Evolutionary conservation across 768 basidiomycete genomes (phyloP).

Genomic region (Chalciporus chontae): DNA sequence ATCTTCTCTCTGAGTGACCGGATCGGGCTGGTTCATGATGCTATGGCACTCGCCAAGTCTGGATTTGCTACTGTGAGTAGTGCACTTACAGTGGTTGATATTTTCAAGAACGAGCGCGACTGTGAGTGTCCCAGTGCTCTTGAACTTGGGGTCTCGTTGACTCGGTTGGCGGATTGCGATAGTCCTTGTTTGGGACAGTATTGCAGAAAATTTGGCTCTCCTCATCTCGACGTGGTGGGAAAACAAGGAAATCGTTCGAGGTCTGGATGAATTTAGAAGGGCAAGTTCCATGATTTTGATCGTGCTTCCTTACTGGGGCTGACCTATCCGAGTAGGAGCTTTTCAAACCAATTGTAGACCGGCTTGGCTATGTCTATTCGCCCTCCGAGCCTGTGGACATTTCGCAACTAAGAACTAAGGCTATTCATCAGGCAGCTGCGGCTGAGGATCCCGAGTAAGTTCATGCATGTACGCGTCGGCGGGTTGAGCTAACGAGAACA

Average conservation of each 20-base stretch:
- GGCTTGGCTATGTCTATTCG: constrained; percentile 74
- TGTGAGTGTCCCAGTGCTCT: constrained; percentile 41
- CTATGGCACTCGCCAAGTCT: constrained; percentile 74
- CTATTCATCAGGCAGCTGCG: constrained; percentile 54
- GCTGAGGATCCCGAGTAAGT: constrained; percentile 42
- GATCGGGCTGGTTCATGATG: constrained; percentile 84
- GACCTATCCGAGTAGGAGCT: constrained; percentile 40
- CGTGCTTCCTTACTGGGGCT: background rate
- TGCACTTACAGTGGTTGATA: constrained; percentile 68
- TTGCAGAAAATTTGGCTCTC: constrained; percentile 50
- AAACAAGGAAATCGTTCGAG: constrained; percentile 47
- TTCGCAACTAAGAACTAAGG: constrained; percentile 70
- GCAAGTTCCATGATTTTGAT: constrained; percentile 35
- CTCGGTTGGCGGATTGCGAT: constrained; percentile 4
- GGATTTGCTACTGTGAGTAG: constrained; percentile 77
- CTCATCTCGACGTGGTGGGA: constrained; percentile 84
- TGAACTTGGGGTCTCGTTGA: background rate
- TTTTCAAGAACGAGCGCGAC: constrained; percentile 72
- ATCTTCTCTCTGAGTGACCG: constrained; percentile 81
- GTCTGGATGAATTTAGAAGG: constrained; percentile 57
- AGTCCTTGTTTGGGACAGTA: constrained; percentile 83
- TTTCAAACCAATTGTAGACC: constrained; percentile 72
- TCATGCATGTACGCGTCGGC: background rate
- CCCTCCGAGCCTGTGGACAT: constrained; percentile 63
- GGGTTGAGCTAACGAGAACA: constrained; percentile 2